These are phyloP conservation scores for Xylaria arbuscula DNA, from an alignment of 2,329 filamentous ascomycete genomes.

Conservation along the genomic window DNA sequence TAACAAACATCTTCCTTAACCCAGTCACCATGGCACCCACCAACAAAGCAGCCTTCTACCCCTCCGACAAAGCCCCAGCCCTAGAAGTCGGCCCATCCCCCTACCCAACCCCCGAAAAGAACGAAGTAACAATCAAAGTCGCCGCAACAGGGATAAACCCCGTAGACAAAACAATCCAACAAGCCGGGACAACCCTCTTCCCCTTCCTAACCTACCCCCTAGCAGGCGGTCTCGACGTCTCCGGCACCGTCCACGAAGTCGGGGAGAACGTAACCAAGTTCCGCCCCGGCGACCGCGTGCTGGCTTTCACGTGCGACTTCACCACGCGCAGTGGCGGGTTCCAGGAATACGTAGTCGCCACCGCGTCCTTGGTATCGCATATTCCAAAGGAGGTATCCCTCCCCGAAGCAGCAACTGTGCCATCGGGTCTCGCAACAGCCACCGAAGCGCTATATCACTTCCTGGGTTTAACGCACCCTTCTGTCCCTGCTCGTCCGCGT, in stretches of 20 bases:
- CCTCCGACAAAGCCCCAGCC: constrained; percentile 33
- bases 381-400: constrained; percentile 42
- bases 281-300: constrained; percentile 50
- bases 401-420: constrained; percentile 44
- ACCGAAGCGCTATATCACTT: constrained; percentile 43
- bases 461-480: constrained; percentile 35
- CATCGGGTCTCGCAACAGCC: constrained; percentile 46
- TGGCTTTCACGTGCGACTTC: constrained; percentile 32
- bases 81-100: constrained; percentile 34
- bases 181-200: constrained; percentile 36
- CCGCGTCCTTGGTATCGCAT: constrained; percentile 3
- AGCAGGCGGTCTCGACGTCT: constrained; percentile 48
- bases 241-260: constrained; percentile 49
- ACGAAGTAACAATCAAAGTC: constrained; percentile 49
- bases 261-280: constrained; percentile 44
- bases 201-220: constrained; percentile 47
- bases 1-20: background rate
- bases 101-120: constrained; percentile 30
- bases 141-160: constrained; percentile 50
- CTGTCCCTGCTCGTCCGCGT: background rate
- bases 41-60: constrained; percentile 42
- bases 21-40: constrained; percentile 36
- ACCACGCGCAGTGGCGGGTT: constrained; percentile 42
- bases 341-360: constrained; percentile 44
- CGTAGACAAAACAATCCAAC: constrained; percentile 49